These are phyloP conservation scores for Metarhizium humberi DNA, from an alignment of 2,329 filamentous ascomycete genomes.

Conservation along the genomic window DNA sequence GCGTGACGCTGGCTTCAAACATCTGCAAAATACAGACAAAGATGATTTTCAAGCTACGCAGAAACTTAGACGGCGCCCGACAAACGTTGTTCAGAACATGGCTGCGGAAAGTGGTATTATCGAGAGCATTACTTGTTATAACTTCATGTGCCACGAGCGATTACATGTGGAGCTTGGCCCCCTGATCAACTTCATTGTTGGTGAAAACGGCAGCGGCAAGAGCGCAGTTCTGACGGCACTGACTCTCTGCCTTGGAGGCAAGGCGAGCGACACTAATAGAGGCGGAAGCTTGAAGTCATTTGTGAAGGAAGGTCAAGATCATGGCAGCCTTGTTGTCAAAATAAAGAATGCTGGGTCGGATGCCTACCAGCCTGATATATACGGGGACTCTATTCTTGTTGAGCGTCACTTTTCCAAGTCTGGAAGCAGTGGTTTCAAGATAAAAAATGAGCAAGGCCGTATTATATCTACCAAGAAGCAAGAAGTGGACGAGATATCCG, in stretches of 20 bases:
- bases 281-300: constrained; percentile 82
- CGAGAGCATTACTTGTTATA: constrained; percentile 75
- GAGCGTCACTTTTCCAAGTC: constrained; percentile 76
- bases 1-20: constrained; percentile 49
- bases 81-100: constrained; percentile 54
- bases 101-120: constrained; percentile 80
- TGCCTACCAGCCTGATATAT: constrained; percentile 74
- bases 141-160: constrained; percentile 92
- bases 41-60: constrained; percentile 59
- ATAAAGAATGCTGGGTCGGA: constrained; percentile 85
- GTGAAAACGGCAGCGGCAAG: constrained; percentile 95
- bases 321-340: constrained; percentile 66
- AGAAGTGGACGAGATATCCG: constrained; percentile 86
- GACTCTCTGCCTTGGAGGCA: constrained; percentile 88
- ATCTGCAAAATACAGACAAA: constrained; percentile 44
- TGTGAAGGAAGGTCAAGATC: constrained; percentile 80
- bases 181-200: constrained; percentile 95
- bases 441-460: constrained; percentile 64
- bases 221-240: constrained; percentile 91
- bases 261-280: constrained; percentile 86
- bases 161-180: constrained; percentile 81
- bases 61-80: constrained; percentile 42
- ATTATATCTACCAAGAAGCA: constrained; percentile 73
- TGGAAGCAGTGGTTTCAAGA: constrained; percentile 73
- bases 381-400: constrained; percentile 78